Base-by-base conservation (phyloP, 371 early-diverging fungal genomes). In the Parasitella parasitica region DNA sequence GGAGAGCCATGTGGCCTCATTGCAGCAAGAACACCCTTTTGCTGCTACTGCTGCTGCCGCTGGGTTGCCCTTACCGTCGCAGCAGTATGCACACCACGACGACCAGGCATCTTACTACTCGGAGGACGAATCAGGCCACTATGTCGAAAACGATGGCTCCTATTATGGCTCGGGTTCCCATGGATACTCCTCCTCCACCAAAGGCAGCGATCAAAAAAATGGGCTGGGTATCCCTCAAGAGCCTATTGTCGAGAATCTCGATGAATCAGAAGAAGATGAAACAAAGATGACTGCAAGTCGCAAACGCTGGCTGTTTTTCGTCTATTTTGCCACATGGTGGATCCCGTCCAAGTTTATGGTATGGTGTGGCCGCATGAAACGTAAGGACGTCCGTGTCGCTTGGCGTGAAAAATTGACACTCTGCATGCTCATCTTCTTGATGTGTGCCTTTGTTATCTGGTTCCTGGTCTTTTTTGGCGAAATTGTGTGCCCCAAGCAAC, bases 321-420 rank as follows among this genome's bases (percentile, higher is more conserved):
- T 94, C 2, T 93, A 91, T 90, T 67, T 81, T 13, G 67, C 89
- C 35, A 98, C 98, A 0, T 95, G 91, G 90, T 95, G 94, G 91
- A 84, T 94, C 26, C 95, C 94, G 8, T 76, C 85, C 36, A 80
- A 73, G 18, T 83, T 82, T 50, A 67, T 95, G 68, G 58, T 71
- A 18, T 76, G 78, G 66, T 85, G 90, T 71, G 93, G 91, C 63
- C 78, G 86, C 39, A 93, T 94, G 88, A 86, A 87, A 63, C 87
- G 87, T 22, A 81, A 80, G 43, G 96, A 97, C 70, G 85, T 94
- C 28, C 91, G 90, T 28, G 85, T 94, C 71, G 97, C 98, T 0
- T 98, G 98, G 98, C 88, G 97, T 54, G 98, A 98, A 76, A 96
- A 98, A 77, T 86, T 97, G 4, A 89, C 97, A 1, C 83, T 98